Percentiles rank a stretch among this genome's conserved stretches.
Conservation (phyloP, 371 early-diverging fungal species). For the Mycotypha africana region DNA sequence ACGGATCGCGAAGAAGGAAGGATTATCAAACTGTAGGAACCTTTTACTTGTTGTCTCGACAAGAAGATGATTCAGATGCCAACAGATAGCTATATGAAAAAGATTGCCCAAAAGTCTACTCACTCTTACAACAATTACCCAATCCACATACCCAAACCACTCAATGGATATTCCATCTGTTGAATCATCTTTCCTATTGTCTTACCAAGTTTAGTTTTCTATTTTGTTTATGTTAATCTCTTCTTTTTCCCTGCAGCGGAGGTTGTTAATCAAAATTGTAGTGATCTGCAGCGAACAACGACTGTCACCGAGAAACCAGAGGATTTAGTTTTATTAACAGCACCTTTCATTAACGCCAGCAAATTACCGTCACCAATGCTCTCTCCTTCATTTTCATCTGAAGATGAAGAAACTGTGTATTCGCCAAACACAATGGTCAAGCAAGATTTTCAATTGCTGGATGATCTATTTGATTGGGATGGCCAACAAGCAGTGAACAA, state of each 20-base stretch:
- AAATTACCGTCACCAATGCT: slow-evolving; percentile 26
- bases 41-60: neutral
- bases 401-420: slow-evolving; percentile 23
- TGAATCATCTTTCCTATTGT: too few relatives aligned
- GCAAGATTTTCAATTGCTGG: slow-evolving; percentile 25
- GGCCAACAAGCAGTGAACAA: slow-evolving; percentile 20
- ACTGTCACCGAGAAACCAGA: neutral
- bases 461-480: slow-evolving; percentile 39
- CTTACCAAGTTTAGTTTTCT: neutral
- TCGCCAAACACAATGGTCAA: slow-evolving; percentile 12
- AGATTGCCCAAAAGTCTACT: neutral
- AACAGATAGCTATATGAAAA: neutral
- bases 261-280: slow-evolving; percentile 23
- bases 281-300: slow-evolving; percentile 2
- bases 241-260: slow-evolving; percentile 45
- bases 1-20: slow-evolving; percentile 39
- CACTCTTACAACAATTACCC: too few relatives aligned
- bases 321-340: slow-evolving; percentile 1
- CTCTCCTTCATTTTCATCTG: slow-evolving; percentile 25
- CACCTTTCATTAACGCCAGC: too few relatives aligned
- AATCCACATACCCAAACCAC: slow-evolving; percentile 20
- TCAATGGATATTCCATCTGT: slow-evolving; percentile 17
- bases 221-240: neutral
- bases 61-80: neutral
- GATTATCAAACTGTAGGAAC: neutral